Conservation (phyloP, 2,329 filamentous ascomycete genomes). For the Emericellopsis cladophorae region DNA sequence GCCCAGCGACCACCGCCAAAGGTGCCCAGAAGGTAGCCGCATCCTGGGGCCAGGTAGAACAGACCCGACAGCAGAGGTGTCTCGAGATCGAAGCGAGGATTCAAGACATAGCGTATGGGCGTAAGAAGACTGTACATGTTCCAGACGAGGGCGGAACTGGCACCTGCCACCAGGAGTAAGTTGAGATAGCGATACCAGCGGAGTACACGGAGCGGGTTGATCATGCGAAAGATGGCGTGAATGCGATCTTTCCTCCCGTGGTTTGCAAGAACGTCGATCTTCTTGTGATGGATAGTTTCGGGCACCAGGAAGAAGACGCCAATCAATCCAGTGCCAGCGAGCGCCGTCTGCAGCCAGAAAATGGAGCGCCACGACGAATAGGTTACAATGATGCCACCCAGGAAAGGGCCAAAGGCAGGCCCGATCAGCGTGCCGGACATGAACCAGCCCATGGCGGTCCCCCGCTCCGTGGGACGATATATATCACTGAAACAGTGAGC, state of each 20-base stretch:
- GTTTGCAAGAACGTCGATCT: constrained; percentile 47
- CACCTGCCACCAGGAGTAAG: constrained; percentile 44
- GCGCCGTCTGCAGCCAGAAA: constrained; percentile 63
- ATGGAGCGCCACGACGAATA: constrained; percentile 62
- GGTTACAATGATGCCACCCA: constrained; percentile 67
- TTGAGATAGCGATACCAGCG: constrained; percentile 57
- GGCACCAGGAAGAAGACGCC: constrained; percentile 55
- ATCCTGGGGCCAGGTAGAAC: constrained; percentile 63
- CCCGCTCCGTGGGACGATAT: constrained; percentile 54
- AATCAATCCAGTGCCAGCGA: constrained; percentile 46
- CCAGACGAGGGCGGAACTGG: constrained; percentile 54
- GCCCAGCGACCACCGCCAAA: constrained; percentile 63
- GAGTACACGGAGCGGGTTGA: constrained; percentile 54
- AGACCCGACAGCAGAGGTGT: constrained; percentile 55
- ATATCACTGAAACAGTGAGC: constrained; percentile 29
- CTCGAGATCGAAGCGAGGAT: constrained; percentile 58
- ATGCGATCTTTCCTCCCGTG: constrained; percentile 35
- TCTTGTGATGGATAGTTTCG: constrained; percentile 58
- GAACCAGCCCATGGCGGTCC: constrained; percentile 64
- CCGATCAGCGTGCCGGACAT: constrained; percentile 59
- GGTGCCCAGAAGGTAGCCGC: constrained; percentile 56
- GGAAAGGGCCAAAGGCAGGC: constrained; percentile 56
- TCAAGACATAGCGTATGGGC: constrained; percentile 60
- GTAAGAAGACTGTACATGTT: constrained; percentile 55
- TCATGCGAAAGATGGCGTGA: constrained; percentile 44